Conservation (phyloP, 495 filamentous ascomycete species). For the Lindgomyces ingoldianus region DNA sequence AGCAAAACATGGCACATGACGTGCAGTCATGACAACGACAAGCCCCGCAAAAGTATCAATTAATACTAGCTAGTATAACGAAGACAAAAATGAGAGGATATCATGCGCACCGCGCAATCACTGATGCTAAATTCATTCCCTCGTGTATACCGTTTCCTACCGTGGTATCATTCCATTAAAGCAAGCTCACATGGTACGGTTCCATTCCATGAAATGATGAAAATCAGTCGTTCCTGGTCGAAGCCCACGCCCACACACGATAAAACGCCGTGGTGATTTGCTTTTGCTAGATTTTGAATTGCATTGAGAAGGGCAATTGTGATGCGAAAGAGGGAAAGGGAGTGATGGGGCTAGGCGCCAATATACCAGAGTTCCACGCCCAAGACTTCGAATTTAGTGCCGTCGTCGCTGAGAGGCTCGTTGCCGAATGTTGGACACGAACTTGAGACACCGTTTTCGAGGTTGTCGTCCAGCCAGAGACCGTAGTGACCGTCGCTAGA, state of each 20-base stretch:
- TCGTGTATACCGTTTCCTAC: not conserved
- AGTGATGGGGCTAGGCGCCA: conserved; percentile 43
- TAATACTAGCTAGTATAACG: not conserved
- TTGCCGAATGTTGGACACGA: conserved; percentile 90
- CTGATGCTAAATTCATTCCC: not conserved
- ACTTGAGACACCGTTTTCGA: conserved; percentile 82
- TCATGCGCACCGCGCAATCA: not conserved
- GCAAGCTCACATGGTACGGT: too few species aligned
- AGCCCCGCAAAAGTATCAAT: too few species aligned
- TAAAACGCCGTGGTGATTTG: too few species aligned
- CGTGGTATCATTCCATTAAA: not conserved
- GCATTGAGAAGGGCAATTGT: not conserved
- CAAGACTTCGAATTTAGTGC: conserved; percentile 86
- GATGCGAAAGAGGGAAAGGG: not conserved
- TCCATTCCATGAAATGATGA: not conserved
- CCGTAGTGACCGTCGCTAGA: conserved; percentile 82
- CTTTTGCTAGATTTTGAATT: not conserved
- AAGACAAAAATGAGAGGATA: too few species aligned
- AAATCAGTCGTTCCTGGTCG: too few species aligned
- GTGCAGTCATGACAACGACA: too few species aligned
- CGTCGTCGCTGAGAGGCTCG: conserved; percentile 91
- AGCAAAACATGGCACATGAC: too few species aligned
- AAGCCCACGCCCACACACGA: too few species aligned
- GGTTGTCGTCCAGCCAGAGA: conserved; percentile 85
- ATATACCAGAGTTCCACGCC: conserved; percentile 94